phyloP scores from a whole-genome alignment of 306 rosid genomes.

The Fragaria vesca region DNA sequence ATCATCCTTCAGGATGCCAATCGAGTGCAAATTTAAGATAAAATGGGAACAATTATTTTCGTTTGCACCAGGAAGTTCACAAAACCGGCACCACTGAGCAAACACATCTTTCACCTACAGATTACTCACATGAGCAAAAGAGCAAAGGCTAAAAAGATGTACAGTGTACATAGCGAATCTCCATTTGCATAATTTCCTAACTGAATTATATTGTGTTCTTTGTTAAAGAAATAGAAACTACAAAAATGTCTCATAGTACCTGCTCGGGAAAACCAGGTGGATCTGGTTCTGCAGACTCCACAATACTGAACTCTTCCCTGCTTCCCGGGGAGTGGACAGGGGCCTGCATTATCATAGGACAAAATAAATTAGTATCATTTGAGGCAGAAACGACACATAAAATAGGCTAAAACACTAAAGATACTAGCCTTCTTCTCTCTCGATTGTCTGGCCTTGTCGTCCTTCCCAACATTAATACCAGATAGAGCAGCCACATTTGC shows the following conservation, averaged over 20 bases:
- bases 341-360: constrained; percentile 40
- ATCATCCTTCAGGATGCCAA: constrained; percentile 87
- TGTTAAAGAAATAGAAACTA: not conserved
- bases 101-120: constrained; percentile 76
- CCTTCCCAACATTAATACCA: constrained; percentile 63
- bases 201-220: not conserved
- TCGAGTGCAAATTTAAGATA: constrained; percentile 70
- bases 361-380: not conserved
- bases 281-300: constrained; percentile 74
- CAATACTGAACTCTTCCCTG: constrained; percentile 59
- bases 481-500: constrained; percentile 45
- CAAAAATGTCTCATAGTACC: constrained; percentile 41
- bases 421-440: constrained; percentile 77
- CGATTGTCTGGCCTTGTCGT: constrained; percentile 71
- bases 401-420: constrained; percentile 11
- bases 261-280: constrained; percentile 89
- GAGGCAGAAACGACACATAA: not conserved
- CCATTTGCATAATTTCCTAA: not conserved
- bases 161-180: not conserved
- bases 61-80: constrained; percentile 79
- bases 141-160: not conserved
- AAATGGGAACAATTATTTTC: constrained; percentile 64
- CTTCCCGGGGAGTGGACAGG: constrained; percentile 44
- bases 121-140: constrained; percentile 16
- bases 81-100: constrained; percentile 80